Evolutionary conservation across 2,329 filamentous ascomycete species (phyloP).

Genomic region (Sordariomycetes sp.): DNA sequence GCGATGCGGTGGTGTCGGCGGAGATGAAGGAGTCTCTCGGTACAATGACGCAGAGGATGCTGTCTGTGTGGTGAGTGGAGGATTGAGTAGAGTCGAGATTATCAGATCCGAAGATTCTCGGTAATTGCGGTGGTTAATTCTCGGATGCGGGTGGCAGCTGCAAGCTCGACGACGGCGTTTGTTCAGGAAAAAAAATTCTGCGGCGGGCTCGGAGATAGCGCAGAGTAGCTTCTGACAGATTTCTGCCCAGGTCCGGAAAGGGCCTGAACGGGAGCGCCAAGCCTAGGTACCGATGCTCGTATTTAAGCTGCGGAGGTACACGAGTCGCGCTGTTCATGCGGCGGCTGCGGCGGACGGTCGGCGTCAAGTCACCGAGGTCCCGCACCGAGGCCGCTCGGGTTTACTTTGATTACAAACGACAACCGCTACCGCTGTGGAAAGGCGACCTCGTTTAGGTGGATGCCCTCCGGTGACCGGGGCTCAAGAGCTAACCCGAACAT

Average conservation of each 20-base stretch:
- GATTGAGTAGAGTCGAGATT: neutral
- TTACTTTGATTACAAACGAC: neutral
- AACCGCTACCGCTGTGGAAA: neutral
- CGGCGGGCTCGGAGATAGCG: slow-evolving; percentile 4
- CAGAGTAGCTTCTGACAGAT: neutral
- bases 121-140: neutral
- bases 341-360: neutral
- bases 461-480: neutral
- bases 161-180: neutral
- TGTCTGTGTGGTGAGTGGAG: neutral
- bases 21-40: neutral
- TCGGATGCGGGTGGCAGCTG: neutral
- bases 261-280: neutral
- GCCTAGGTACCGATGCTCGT: neutral
- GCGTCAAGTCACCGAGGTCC: neutral
- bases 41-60: neutral
- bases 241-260: neutral
- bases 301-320: neutral
- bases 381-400: slow-evolving; percentile 3
- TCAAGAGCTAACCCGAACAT: neutral
- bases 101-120: neutral
- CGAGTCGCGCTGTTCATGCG: neutral
- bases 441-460: neutral
- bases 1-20: neutral
- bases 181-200: neutral